Base-by-base conservation (phyloP, 169 alveolate species). In the Plasmodium reichenowi region DNA sequence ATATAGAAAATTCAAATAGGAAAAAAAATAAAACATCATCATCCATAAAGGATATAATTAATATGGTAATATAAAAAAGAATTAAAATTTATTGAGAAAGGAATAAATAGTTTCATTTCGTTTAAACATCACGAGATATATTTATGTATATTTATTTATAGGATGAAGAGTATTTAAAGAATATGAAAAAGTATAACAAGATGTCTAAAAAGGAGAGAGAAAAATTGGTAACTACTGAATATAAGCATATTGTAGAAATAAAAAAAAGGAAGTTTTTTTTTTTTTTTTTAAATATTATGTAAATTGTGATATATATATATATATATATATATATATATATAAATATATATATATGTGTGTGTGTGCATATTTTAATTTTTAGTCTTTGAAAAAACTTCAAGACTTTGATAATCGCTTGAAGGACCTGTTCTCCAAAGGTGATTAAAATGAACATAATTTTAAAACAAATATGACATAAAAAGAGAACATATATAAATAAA, bases 1-100 rank as follows among this genome's bases (percentile, higher is more conserved):
- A 91, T 72, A 96, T 96, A 47, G 97, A 94, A 88, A 67, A 29
- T 29, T 32, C 67, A 5, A 45, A 17, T 15, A 24, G 48, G 38
- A 80, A 80, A 22, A 67, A 71, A 71, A 80, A 54, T 58, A 71
- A 67, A 76, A 76, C 17, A 22, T n/a, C 48, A 17, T 26, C 24
- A 24, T 24, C 12, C 32, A 24, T 56, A 20, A 52, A 59, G 45
- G 62, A 76, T 17, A 26, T 76, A 17, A 50, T 43, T 9, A 62
- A 29, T 5, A 63, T 76, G 52, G 88, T 70, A 70, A 70, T 48
- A 70, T 47, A 45, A n/a, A 12, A 7, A 32, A 32, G 8, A 32
- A 32, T 32, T 2, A n/a, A n/a, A 32, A 4, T 2, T 32, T 32
- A 5, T 10, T 48, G 0, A 32, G 2, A 5, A 1, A 13, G 22